phyloP scores from a whole-genome alignment of 345 rosid genomes.

The Eucalyptus marginata region DNA sequence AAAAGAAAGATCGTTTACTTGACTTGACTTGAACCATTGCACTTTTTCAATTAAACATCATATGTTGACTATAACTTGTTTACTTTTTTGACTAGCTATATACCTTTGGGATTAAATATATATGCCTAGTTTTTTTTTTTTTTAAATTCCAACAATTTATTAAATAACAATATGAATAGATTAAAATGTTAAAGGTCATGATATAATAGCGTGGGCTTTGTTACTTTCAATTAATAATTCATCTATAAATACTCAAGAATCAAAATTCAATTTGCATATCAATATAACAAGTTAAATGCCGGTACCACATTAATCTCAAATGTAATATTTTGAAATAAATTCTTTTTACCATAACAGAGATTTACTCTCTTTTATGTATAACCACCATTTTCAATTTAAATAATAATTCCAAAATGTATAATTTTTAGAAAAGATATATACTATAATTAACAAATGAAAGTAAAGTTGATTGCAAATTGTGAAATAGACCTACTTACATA shows the following conservation, averaged over 20 bases:
- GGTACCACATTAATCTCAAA: no score
- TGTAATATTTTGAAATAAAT: no score
- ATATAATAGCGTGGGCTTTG: not conserved
- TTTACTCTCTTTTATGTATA: not conserved
- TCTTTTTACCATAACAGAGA: not conserved
- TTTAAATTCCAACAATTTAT: no score
- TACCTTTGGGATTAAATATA: not conserved
- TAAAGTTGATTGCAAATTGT: not conserved
- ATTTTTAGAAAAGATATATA: not conserved
- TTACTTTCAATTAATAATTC: not conserved
- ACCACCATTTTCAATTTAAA: not conserved
- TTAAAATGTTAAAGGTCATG: no score
- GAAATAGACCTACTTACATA: not conserved
- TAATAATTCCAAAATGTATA: not conserved
- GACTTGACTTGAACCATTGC: no score
- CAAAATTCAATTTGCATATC: not conserved
- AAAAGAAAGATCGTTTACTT: no score
- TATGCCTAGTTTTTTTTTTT: not conserved
- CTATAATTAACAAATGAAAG: no score
- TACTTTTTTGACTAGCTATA: no score
- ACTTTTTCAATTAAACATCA: no score
- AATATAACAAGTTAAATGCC: not conserved
- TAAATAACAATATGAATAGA: no score
- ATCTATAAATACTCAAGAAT: not conserved
- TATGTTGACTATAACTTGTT: not conserved